These are phyloP conservation scores for Metschnikowia bowlesiae DNA, from an alignment of 805 yeast species.

Conservation along the genomic window DNA sequence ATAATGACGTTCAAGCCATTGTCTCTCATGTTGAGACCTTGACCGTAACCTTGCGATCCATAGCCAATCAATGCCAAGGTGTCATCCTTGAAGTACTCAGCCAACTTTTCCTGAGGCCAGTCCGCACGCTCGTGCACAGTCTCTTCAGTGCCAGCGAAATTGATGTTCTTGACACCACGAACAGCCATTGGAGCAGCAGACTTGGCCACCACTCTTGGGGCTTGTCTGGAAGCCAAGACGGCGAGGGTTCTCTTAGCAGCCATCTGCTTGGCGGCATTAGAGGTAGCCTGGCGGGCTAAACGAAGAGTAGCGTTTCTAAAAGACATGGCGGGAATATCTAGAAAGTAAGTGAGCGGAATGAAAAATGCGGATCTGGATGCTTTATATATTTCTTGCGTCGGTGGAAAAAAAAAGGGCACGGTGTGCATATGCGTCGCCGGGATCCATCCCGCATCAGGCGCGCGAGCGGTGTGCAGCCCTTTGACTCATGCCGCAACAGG, in stretches of 20 bases:
- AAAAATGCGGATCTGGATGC: constrained; percentile 4
- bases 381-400: constrained; percentile 9
- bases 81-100: constrained; percentile 95
- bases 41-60: constrained; percentile 99
- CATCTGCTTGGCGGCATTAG: constrained; percentile 40
- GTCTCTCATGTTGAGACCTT: constrained; percentile 98
- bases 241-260: constrained; percentile 67
- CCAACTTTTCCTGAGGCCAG: constrained; percentile 98
- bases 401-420: constrained; percentile 5
- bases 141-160: constrained; percentile 95
- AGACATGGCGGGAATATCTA: constrained; percentile 28
- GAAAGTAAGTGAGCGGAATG: constrained; percentile 3
- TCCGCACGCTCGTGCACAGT: constrained; percentile 97
- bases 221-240: constrained; percentile 47
- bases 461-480: constrained; percentile 4
- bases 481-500: constrained; percentile 3
- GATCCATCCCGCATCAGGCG: constrained; percentile 14
- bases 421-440: constrained; percentile 1
- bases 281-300: constrained; percentile 44
- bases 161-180: constrained; percentile 94
- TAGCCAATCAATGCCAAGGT: constrained; percentile 97
- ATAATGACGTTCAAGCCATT: constrained; percentile 95
- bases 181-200: constrained; percentile 47
- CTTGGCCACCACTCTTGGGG: constrained; percentile 27
- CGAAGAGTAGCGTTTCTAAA: constrained; percentile 42